A percentile compares a stretch with the other conserved stretches of the same genome.
Evolutionary conservation across 2,329 filamentous ascomycete species (phyloP).

Genomic region (Periconia sp.): DNA sequence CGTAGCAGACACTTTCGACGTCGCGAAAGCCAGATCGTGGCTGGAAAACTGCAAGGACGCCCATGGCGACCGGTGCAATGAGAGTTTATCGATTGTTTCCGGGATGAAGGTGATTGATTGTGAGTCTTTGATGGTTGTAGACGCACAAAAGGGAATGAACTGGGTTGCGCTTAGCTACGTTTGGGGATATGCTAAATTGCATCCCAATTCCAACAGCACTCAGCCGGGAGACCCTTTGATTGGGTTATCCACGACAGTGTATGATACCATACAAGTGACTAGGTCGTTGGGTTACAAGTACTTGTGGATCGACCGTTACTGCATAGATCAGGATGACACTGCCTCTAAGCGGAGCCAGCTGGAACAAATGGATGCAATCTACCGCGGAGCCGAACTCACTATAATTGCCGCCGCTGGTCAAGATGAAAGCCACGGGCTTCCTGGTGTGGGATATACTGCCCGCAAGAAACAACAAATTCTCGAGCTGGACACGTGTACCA

Average conservation of each 20-base stretch:
- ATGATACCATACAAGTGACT: not conserved
- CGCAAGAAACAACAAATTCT: no score
- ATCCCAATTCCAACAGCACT: no score
- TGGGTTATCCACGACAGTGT: not conserved
- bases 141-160: not conserved
- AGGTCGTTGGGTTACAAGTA: not conserved
- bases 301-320: slow-evolving; percentile 1
- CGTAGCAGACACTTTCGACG: no score
- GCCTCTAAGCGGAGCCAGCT: slow-evolving; percentile 5
- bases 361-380: slow-evolving; percentile 11
- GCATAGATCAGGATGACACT: slow-evolving; percentile 1
- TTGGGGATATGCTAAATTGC: not conserved
- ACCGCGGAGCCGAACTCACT: slow-evolving; percentile 7
- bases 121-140: not conserved
- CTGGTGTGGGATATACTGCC: slow-evolving; percentile 1
- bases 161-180: slow-evolving; percentile 6
- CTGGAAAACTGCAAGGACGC: no score
- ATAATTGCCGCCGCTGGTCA: slow-evolving; percentile 16
- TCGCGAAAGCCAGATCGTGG: no score
- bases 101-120: slow-evolving; percentile 3
- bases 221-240: not conserved
- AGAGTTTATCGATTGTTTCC: no score
- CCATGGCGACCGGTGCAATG: no score
- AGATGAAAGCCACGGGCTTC: slow-evolving; percentile 12
- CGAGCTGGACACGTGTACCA: no score